A percentile compares a stretch with the other conserved stretches of the same genome.
These are phyloP conservation scores for Syzygium aromaticum DNA, from an alignment of 345 rosid species.

Conservation along the genomic window DNA sequence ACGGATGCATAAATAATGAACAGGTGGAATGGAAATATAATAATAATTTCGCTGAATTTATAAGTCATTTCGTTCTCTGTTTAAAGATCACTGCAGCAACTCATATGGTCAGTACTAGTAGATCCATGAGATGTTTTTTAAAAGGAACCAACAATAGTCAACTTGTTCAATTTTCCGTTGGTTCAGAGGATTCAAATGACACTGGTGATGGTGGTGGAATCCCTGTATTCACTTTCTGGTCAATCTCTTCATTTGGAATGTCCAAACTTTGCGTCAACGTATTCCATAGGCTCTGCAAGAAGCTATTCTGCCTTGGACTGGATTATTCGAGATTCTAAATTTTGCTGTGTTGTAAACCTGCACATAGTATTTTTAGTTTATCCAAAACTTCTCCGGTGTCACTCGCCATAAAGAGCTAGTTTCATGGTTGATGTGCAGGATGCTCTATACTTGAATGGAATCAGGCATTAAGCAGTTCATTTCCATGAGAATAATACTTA, in stretches of 20 bases:
- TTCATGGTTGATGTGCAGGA: neutral
- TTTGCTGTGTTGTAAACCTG: neutral
- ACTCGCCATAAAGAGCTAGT: neutral
- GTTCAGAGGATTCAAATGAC: conserved; percentile 41
- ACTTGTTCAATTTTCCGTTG: conserved; percentile 52
- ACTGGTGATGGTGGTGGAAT: conserved; percentile 71
- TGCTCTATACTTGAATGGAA: neutral
- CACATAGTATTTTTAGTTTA: neutral
- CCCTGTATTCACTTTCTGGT: conserved; percentile 55
- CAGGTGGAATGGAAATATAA: neutral
- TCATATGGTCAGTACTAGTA: conserved; percentile 48
- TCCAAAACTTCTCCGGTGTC: neutral
- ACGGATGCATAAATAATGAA: neutral
- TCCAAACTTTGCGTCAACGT: neutral
- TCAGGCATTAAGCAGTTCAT: neutral
- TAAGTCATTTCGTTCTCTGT: neutral
- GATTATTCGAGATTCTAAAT: neutral
- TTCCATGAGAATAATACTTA: neutral
- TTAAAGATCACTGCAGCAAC: conserved; percentile 46
- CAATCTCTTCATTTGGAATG: conserved; percentile 57
- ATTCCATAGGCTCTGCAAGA: neutral
- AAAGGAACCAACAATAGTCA: conserved; percentile 40
- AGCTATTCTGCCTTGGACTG: neutral
- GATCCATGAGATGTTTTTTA: conserved; percentile 58
- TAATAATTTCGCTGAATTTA: neutral